Conservation (phyloP, 768 basidiomycete genomes). For the Agrocybe praecox region DNA sequence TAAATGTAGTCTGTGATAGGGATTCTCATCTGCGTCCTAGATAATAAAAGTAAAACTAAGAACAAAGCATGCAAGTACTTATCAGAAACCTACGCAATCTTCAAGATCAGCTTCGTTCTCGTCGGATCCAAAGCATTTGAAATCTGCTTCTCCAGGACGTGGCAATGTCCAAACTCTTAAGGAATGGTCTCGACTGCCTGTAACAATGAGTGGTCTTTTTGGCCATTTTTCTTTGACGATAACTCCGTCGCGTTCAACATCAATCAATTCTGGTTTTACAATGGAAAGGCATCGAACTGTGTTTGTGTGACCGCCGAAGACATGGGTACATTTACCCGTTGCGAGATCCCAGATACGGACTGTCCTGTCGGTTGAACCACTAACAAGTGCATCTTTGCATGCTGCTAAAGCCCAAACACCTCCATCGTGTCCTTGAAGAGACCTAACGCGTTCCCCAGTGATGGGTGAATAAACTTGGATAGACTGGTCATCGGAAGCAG, state of each 20-base stretch:
- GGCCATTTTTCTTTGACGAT: conserved; percentile 71
- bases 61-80: background rate
- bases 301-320: conserved; percentile 95
- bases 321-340: conserved; percentile 83
- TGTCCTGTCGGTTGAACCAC: conserved; percentile 91
- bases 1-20: conserved; percentile 84
- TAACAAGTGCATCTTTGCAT: conserved; percentile 85
- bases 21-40: conserved; percentile 69
- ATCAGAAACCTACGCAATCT: conserved; percentile 33
- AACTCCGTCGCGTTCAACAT: conserved; percentile 68
- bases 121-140: conserved; percentile 65
- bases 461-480: conserved; percentile 94
- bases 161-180: conserved; percentile 62
- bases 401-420: conserved; percentile 97
- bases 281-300: conserved; percentile 96
- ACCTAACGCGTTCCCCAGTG: conserved; percentile 72
- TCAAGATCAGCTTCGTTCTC: conserved; percentile 61
- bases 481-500: conserved; percentile 95
- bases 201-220: conserved; percentile 70
- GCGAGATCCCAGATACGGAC: conserved; percentile 90
- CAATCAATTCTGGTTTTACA: conserved; percentile 89
- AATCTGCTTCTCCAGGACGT: conserved; percentile 73
- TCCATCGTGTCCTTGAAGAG: conserved; percentile 89
- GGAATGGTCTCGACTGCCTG: conserved; percentile 72
- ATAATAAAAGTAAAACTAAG: conserved; percentile 10